A percentile compares a stretch with the other conserved stretches of the same genome.
These are phyloP conservation scores for Kluyveromyces sp. DNA, from an alignment of 1,139 yeast species.

Conservation along the genomic window DNA sequence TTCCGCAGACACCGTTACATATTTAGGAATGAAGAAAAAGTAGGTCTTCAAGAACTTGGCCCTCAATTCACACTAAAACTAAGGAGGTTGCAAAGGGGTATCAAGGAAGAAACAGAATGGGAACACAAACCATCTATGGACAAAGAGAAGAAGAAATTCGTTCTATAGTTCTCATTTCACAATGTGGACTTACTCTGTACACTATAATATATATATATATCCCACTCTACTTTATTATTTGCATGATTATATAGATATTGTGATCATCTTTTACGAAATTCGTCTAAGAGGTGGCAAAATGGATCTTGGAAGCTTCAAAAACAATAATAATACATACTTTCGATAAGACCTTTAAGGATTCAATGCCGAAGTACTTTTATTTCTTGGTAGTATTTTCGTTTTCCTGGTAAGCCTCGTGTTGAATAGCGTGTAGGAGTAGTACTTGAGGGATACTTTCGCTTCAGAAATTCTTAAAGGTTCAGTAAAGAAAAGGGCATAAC, in stretches of 20 bases:
- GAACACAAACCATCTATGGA: slow-evolving; percentile 96
- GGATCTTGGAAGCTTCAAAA: background rate
- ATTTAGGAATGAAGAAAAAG: slow-evolving; percentile 82
- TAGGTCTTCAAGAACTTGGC: slow-evolving; percentile 91
- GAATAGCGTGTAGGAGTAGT: no score
- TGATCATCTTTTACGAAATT: background rate
- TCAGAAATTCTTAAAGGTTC: no score
- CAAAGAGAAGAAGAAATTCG: slow-evolving; percentile 87
- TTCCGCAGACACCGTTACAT: slow-evolving; percentile 92
- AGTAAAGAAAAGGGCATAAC: no score
- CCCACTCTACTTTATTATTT: no score
- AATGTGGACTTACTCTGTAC: background rate
- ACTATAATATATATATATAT: background rate
- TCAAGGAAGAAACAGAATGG: slow-evolving; percentile 90
- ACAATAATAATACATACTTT: background rate
- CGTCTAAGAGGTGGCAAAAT: background rate
- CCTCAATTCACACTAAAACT: slow-evolving; percentile 91
- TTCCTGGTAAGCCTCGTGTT: no score
- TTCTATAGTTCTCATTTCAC: slow-evolving; percentile 40
- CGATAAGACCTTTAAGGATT: no score
- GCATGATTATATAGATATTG: background rate
- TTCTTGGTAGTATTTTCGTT: no score
- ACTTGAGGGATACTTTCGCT: no score
- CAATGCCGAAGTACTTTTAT: no score
- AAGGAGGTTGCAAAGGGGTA: slow-evolving; percentile 83